Percentiles rank a stretch among this genome's conserved stretches.
Evolutionary conservation across 106 monocot species (phyloP).

Genomic region (Allium fistulosum): DNA sequence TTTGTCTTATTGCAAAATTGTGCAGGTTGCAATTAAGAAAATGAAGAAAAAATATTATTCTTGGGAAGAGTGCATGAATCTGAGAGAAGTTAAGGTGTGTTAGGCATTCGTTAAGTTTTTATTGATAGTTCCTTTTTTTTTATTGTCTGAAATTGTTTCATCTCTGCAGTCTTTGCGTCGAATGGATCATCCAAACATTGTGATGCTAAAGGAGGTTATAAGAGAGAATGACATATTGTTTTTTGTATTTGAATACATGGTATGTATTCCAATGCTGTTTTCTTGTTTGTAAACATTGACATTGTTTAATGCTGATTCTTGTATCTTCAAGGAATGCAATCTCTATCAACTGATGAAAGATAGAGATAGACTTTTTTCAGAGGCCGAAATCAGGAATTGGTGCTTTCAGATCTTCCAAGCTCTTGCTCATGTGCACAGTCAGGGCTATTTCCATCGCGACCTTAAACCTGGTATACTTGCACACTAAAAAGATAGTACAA

Average conservation of each 20-base stretch:
- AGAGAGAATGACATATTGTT: slow-evolving; percentile 75
- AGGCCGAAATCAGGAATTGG: slow-evolving; percentile 63
- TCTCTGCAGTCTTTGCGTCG: slow-evolving; percentile 52
- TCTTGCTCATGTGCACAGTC: slow-evolving; percentile 75
- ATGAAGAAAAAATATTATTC: slow-evolving; percentile 88
- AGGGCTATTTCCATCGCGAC: slow-evolving; percentile 84
- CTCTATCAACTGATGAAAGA: slow-evolving; percentile 91
- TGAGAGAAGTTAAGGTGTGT: slow-evolving; percentile 88
- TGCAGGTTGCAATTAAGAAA: slow-evolving; percentile 93
- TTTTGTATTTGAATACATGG: slow-evolving; percentile 95
- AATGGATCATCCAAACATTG: slow-evolving; percentile 95
- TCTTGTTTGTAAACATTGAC: background rate
- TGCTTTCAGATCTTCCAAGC: slow-evolving; percentile 93
- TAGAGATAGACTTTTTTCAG: slow-evolving; percentile 49
- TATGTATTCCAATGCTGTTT: slow-evolving; percentile 12
- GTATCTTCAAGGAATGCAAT: slow-evolving; percentile 54
- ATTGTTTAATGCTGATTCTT: slow-evolving; percentile 4
- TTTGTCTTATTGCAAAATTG: background rate
- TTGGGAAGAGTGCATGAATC: slow-evolving; percentile 92
- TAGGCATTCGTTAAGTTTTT: background rate
- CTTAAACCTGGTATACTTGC: slow-evolving; percentile 68
- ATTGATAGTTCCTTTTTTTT: background rate
- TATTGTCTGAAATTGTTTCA: background rate
- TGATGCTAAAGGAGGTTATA: slow-evolving; percentile 88
- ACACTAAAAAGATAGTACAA: too few relatives aligned